A percentile compares a stretch with the other conserved stretches of the same genome.
These are phyloP conservation scores for Aspergillus cejpii DNA, from an alignment of 2,329 filamentous ascomycete species.

Conservation along the genomic window DNA sequence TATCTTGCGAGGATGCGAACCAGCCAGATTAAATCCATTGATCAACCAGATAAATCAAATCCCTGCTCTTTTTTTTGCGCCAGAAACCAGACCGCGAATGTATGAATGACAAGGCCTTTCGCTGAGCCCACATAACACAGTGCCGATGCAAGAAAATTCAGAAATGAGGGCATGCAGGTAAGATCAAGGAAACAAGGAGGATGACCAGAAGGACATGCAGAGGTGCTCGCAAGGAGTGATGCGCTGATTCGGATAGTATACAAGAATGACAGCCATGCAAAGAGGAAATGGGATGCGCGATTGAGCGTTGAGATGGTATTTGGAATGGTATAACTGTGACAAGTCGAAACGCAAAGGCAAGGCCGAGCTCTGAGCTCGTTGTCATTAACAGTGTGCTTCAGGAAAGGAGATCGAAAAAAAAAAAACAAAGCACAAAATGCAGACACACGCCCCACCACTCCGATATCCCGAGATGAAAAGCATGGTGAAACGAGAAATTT, in stretches of 20 bases:
- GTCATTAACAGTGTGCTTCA: conserved; percentile 25
- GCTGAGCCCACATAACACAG: conserved; percentile 1
- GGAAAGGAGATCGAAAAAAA: conserved; percentile 16
- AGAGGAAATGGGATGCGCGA: conserved; percentile 19
- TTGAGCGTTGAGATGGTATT: conserved; percentile 15
- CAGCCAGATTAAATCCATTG: conserved; percentile 28
- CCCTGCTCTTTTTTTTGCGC: conserved; percentile 32
- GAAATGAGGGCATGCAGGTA: conserved; percentile 21
- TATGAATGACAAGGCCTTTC: conserved; percentile 12
- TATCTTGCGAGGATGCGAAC: conserved; percentile 25
- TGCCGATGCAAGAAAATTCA: conserved; percentile 7
- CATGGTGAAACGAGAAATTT: conserved; percentile 21
- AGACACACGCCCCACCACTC: conserved; percentile 26
- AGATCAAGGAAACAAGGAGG: conserved; percentile 15
- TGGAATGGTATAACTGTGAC: conserved; percentile 19
- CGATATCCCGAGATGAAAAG: conserved; percentile 17
- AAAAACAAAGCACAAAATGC: conserved; percentile 11
- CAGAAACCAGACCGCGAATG: conserved; percentile 24
- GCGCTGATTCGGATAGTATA: conserved; percentile 28
- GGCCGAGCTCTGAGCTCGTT: conserved; percentile 21
- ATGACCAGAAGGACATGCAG: conserved; percentile 12
- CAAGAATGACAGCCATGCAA: conserved; percentile 31
- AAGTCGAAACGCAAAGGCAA: conserved; percentile 19
- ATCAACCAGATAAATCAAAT: conserved; percentile 29
- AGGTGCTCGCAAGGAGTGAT: conserved; percentile 15